These are phyloP conservation scores for Kluyveromyces sp. DNA, from an alignment of 1,139 yeast species.

Conservation along the genomic window DNA sequence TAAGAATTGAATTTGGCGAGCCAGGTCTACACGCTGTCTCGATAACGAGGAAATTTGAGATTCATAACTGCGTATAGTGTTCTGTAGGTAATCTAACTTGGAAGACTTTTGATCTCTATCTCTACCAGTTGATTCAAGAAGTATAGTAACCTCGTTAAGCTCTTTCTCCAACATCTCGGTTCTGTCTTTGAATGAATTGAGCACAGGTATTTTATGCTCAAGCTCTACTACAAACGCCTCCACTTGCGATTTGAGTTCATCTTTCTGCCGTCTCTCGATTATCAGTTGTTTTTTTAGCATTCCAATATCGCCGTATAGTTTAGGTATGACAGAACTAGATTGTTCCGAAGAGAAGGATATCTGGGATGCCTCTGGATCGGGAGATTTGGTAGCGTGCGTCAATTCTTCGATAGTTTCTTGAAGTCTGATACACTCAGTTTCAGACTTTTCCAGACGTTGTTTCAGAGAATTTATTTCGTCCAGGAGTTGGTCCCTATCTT, in stretches of 20 bases:
- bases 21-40: slow-evolving; percentile 62
- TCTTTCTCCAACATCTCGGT: slow-evolving; percentile 43
- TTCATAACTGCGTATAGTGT: slow-evolving; percentile 34
- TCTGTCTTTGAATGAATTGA: slow-evolving; percentile 59
- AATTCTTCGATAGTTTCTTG: slow-evolving; percentile 40
- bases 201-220: slow-evolving; percentile 72
- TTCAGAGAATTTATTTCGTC: slow-evolving; percentile 35
- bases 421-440: slow-evolving; percentile 38
- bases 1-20: slow-evolving; percentile 70
- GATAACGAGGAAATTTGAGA: slow-evolving; percentile 40
- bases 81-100: slow-evolving; percentile 19
- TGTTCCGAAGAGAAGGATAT: slow-evolving; percentile 3
- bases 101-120: slow-evolving; percentile 36
- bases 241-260: slow-evolving; percentile 61
- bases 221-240: slow-evolving; percentile 67
- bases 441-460: slow-evolving; percentile 44
- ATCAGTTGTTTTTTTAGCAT: slow-evolving; percentile 59
- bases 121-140: slow-evolving; percentile 41
- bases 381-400: slow-evolving; percentile 27
- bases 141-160: slow-evolving; percentile 44
- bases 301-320: slow-evolving; percentile 62
- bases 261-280: slow-evolving; percentile 66
- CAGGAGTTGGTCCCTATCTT: slow-evolving; percentile 16
- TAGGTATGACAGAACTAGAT: slow-evolving; percentile 7
- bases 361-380: slow-evolving; percentile 16